Base-by-base conservation (phyloP, 495 filamentous ascomycete genomes). In the Hyaloscypha variabilis region DNA sequence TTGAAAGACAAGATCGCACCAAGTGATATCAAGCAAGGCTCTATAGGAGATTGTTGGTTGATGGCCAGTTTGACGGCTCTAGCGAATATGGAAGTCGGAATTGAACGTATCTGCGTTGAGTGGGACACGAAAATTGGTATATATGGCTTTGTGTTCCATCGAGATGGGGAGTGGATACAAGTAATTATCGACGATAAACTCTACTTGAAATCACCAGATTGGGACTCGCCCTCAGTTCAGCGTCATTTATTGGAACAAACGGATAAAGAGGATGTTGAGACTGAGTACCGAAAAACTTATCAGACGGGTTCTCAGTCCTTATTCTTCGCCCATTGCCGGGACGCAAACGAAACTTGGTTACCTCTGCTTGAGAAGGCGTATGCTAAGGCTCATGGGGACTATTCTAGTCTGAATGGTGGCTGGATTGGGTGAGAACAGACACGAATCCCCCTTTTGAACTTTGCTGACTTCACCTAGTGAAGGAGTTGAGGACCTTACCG, bases 331-430 rank as follows among this genome's bases (percentile, higher is more conserved):
- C 91, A 93, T 69, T 97, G 93, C 75, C 84, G 86, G 68, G 86
- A 93, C 71, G 82, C 86, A 26, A 94, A 96, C 71, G 94, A 98
- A 78, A 98, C 93, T 0, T 98, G 94, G 94, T 79, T 98, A 28
- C 94, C 94, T 1, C 77, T 98, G 54, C 84, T 98, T 3, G 94
- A 98, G 72, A 98, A 98, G 76, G 94, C 94, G 0, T 98, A 95
- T 76, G 94, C 94, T 53, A 98, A 98, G 75, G 93, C 93, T 13
- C 94, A 98, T 70, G 93, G 92, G 3, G 70, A 72, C 55, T 72
- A 72, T 55, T 54, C 49, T 10, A 36, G 64, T 4, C 21, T 72
- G 17, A 30, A 21, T 46, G 66, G 66, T 30, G 69, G 69, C 8
- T 72, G 65, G 66, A 67, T 62, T 53, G 69, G 69, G 68, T 62